Evolutionary conservation across 192 early-diverging fungal species (phyloP).

Genomic region (Mortierella antarctica): DNA sequence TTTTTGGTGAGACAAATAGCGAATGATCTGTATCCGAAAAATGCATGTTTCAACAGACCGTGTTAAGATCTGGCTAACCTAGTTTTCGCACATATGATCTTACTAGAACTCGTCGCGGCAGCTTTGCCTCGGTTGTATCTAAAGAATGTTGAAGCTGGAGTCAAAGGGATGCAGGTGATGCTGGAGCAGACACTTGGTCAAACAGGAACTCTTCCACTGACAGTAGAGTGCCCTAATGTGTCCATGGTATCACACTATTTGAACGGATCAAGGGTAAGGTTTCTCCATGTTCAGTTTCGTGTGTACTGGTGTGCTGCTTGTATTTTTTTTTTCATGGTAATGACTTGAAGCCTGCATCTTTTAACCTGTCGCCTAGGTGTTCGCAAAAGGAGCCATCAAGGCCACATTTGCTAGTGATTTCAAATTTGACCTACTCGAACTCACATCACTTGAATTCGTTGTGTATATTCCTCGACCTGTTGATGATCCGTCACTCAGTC

Average conservation of each 20-base stretch:
- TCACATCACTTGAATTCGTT: slow-evolving; percentile 15
- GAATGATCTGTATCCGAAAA: not conserved
- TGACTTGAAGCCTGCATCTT: not conserved
- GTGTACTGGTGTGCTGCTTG: too few relatives aligned
- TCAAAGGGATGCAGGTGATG: slow-evolving; percentile 30
- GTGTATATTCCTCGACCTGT: slow-evolving; percentile 20
- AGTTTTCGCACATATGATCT: not conserved
- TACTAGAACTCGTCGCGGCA: slow-evolving; percentile 21
- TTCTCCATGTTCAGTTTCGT: not conserved
- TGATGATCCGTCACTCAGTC: slow-evolving; percentile 17
- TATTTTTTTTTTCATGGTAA: not conserved
- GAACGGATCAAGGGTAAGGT: slow-evolving; percentile 30
- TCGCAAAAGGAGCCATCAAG: slow-evolving; percentile 25
- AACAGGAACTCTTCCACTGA: slow-evolving; percentile 4
- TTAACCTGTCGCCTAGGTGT: slow-evolving; percentile 11
- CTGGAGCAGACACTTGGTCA: slow-evolving; percentile 6
- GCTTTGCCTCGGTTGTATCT: slow-evolving; percentile 37
- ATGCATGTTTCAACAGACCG: not conserved
- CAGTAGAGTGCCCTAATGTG: slow-evolving; percentile 23
- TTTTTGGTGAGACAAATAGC: slow-evolving; percentile 15
- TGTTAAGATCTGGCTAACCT: not conserved
- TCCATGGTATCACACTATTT: slow-evolving; percentile 24
- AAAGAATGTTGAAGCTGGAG: slow-evolving; percentile 23
- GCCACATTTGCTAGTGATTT: slow-evolving; percentile 32
- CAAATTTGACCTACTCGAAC: slow-evolving; percentile 36